These are phyloP conservation scores for Scenedesmus sp. DNA, from an alignment of 163 green algal species.

Conservation along the genomic window DNA sequence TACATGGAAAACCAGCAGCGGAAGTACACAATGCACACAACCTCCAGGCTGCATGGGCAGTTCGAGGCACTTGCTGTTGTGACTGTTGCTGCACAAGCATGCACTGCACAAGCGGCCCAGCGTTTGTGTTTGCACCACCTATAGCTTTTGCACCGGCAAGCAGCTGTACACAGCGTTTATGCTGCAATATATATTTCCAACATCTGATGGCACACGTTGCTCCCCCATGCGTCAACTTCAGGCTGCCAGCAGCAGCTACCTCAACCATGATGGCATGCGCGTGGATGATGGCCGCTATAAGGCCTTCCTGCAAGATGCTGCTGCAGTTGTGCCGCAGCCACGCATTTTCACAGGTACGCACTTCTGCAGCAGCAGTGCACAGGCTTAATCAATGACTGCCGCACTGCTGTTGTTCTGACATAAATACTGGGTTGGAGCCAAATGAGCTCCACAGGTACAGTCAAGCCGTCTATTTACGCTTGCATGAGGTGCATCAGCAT, in stretches of 20 bases:
- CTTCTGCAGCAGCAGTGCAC: neutral
- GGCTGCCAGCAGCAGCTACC: neutral
- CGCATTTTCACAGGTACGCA: conserved; percentile 16
- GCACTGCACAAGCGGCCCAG: neutral
- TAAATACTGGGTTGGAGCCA: no score
- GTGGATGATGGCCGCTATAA: conserved; percentile 43
- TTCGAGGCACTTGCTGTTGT: neutral
- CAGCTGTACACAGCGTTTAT: neutral
- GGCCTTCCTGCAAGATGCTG: conserved; percentile 22
- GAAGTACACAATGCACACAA: no score
- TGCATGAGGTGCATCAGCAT: no score
- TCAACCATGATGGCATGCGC: conserved; percentile 41
- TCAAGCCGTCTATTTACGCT: no score
- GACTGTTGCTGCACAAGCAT: neutral
- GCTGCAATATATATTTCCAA: no score
- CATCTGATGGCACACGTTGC: no score
- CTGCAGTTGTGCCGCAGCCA: neutral
- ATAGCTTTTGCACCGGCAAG: neutral
- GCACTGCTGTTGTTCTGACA: no score
- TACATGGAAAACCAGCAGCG: neutral
- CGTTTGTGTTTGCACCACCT: no score
- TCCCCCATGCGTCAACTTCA: neutral
- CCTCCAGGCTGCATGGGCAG: no score
- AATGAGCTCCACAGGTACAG: no score
- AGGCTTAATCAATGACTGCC: neutral